Evolutionary conservation across 2,329 filamentous ascomycete genomes (phyloP).

Genomic region (Lecanosticta acicola): DNA sequence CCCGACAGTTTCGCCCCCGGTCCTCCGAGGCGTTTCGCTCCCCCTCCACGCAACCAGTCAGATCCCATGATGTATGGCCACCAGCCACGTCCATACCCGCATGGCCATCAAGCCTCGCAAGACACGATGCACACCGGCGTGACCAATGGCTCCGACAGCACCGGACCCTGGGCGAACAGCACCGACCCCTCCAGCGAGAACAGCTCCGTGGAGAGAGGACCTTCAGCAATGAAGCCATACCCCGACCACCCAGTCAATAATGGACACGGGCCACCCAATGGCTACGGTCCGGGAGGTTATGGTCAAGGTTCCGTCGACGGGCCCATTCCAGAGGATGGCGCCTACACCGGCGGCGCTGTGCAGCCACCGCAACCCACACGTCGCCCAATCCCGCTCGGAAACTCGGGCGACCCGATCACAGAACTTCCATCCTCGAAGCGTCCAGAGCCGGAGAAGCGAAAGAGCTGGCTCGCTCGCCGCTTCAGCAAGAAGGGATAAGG

Average conservation of each 20-base stretch:
- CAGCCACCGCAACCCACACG: slow-evolving; percentile 25
- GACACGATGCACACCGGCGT: slow-evolving; percentile 79
- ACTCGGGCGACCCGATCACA: slow-evolving; percentile 12
- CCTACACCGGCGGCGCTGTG: slow-evolving; percentile 19
- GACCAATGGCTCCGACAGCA: slow-evolving; percentile 62
- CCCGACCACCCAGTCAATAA: slow-evolving; percentile 56
- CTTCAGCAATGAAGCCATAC: slow-evolving; percentile 14
- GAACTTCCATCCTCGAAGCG: slow-evolving; percentile 24
- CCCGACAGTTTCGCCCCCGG: slow-evolving; percentile 33
- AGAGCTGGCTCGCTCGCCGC: slow-evolving; percentile 80
- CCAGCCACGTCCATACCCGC: slow-evolving; percentile 36
- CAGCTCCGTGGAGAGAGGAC: slow-evolving; percentile 67
- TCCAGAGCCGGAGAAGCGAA: slow-evolving; percentile 61
- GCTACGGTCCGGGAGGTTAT: slow-evolving; percentile 26
- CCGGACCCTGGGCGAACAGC: slow-evolving; percentile 70
- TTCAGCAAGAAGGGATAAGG: slow-evolving; percentile 62
- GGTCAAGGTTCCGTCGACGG: slow-evolving; percentile 35
- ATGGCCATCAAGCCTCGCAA: slow-evolving; percentile 69
- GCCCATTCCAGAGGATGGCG: slow-evolving; percentile 38
- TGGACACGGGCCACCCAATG: slow-evolving; percentile 40
- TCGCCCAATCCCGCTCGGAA: slow-evolving; percentile 28
- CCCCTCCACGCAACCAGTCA: slow-evolving; percentile 37
- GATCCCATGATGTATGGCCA: slow-evolving; percentile 40
- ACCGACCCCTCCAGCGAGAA: slow-evolving; percentile 93
- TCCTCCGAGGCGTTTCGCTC: slow-evolving; percentile 19